phyloP scores from a whole-genome alignment of 257 asterid genomes.

The Solanum pinnatisectum region DNA sequence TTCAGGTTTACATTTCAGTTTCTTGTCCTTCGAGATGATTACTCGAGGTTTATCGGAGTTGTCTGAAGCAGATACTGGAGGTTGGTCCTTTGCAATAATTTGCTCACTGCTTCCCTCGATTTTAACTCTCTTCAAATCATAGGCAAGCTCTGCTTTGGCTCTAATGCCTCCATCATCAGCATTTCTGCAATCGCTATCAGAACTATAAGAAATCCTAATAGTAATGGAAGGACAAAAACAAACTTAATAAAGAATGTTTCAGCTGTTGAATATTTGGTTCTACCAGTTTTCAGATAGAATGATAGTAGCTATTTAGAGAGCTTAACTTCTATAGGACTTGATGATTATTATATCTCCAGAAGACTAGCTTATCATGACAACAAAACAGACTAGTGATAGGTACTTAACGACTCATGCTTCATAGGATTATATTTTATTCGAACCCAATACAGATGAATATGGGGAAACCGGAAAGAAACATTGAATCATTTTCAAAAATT shows the following conservation, averaged over 20 bases:
- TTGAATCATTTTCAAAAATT: neutral
- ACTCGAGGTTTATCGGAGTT: constrained; percentile 7
- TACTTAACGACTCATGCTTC: neutral
- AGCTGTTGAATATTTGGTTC: neutral
- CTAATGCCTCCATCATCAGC: constrained; percentile 35
- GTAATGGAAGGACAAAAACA: neutral
- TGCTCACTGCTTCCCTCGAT: constrained; percentile 27
- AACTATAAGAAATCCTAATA: neutral
- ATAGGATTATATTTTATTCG: neutral
- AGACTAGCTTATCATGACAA: neutral
- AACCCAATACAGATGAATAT: neutral
- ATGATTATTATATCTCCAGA: neutral
- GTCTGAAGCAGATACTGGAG: constrained; percentile 24
- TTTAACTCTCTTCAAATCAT: constrained; percentile 50
- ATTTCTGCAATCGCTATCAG: constrained; percentile 29
- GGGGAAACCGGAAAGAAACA: neutral
- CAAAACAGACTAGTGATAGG: neutral
- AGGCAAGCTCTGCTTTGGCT: constrained; percentile 25
- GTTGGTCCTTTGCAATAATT: constrained; percentile 18
- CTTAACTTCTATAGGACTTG: neutral
- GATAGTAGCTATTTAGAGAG: neutral
- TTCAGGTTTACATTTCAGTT: constrained; percentile 15
- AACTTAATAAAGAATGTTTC: neutral
- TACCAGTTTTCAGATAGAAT: neutral
- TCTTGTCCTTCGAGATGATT: constrained; percentile 14